Conservation (phyloP, 2,329 filamentous ascomycete genomes). For the Ascochyta fabae region DNA sequence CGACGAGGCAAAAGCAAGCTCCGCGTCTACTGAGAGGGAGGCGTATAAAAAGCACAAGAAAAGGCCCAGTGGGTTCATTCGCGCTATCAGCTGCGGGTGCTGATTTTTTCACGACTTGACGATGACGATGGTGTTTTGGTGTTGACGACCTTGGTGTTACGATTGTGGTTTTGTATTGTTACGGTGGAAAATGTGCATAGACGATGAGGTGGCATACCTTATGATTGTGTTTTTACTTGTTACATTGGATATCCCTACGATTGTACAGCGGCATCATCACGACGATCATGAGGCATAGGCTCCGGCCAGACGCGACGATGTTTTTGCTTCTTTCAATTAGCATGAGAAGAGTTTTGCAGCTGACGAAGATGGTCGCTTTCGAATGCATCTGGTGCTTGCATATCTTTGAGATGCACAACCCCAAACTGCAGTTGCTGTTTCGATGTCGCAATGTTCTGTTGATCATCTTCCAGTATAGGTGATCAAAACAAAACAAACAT, state of each 20-base stretch:
- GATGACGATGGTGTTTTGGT: constrained; percentile 1
- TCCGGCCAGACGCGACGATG: constrained; percentile 1
- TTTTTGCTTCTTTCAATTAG: background rate
- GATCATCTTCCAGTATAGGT: too few species aligned
- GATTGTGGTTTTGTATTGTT: background rate
- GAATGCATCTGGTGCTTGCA: background rate
- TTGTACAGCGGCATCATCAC: constrained; percentile 1
- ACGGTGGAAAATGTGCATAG: constrained; percentile 5
- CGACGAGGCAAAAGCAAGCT: constrained; percentile 11
- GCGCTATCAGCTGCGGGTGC: constrained; percentile 42
- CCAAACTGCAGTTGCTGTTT: background rate
- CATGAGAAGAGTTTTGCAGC: background rate
- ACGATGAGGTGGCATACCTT: background rate
- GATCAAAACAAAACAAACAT: constrained; percentile 12
- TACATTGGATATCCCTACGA: constrained; percentile 3
- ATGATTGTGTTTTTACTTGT: constrained; percentile 1
- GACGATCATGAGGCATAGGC: background rate
- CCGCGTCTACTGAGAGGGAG: constrained; percentile 2
- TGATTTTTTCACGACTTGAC: background rate
- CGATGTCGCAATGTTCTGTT: too few species aligned
- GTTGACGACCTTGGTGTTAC: constrained; percentile 2
- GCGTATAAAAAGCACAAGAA: constrained; percentile 31
- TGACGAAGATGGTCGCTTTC: background rate
- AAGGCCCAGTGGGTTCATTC: constrained; percentile 37
- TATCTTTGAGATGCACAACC: background rate